Evolutionary conservation across 2,329 filamentous ascomycete genomes (phyloP).

Genomic region (Triangularia setosa): DNA sequence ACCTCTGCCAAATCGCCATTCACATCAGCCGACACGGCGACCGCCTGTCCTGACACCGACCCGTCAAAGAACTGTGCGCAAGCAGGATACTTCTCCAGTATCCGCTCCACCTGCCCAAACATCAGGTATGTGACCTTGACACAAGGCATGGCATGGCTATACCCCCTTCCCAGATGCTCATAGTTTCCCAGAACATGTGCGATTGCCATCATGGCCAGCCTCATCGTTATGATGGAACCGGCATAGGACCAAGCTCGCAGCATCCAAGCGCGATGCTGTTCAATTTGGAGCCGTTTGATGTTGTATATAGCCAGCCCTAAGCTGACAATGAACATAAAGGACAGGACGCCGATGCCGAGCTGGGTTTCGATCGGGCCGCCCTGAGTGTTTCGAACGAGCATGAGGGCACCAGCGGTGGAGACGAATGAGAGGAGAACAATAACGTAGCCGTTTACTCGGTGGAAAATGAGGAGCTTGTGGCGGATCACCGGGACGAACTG

Average conservation of each 20-base stretch:
- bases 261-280: slow-evolving; percentile 64
- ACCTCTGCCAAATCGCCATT: slow-evolving; percentile 29
- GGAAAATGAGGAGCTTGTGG: slow-evolving; percentile 48
- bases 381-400: slow-evolving; percentile 49
- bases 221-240: slow-evolving; percentile 49
- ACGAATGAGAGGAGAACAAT: slow-evolving; percentile 46
- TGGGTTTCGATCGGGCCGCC: slow-evolving; percentile 53
- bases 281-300: slow-evolving; percentile 57
- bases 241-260: slow-evolving; percentile 50
- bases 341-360: slow-evolving; percentile 39
- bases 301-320: slow-evolving; percentile 50
- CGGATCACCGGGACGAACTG: slow-evolving; percentile 48
- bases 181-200: slow-evolving; percentile 36
- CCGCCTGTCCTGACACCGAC: slow-evolving; percentile 25
- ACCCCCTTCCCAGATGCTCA: slow-evolving; percentile 9
- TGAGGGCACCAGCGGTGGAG: slow-evolving; percentile 46
- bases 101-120: slow-evolving; percentile 25
- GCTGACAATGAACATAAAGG: slow-evolving; percentile 41
- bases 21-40: slow-evolving; percentile 35
- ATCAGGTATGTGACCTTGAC: slow-evolving; percentile 44
- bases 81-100: slow-evolving; percentile 39
- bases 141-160: slow-evolving; percentile 38
- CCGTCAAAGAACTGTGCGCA: slow-evolving; percentile 40
- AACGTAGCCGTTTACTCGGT: slow-evolving; percentile 59
- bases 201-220: slow-evolving; percentile 44